Evolutionary conservation across 1,284 basidiomycete species (phyloP).

Genomic region (Cutaneotrichosporon sp.): DNA sequence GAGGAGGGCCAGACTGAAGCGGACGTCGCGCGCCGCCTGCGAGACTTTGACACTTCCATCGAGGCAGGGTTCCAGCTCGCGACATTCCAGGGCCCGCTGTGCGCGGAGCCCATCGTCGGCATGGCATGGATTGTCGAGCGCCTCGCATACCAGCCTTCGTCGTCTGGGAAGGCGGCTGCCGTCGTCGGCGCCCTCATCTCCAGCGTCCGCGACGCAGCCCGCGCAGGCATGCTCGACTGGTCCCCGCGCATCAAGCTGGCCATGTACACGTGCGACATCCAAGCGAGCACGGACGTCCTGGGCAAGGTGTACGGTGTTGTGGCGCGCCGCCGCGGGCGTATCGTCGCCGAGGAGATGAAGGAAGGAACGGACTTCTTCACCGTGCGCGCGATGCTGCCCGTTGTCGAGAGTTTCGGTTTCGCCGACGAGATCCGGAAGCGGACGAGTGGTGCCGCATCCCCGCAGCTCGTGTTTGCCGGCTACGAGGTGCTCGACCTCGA

Average conservation of each 20-base stretch:
- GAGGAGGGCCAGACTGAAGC: constrained; percentile 17
- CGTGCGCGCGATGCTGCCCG: constrained; percentile 83
- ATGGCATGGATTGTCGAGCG: constrained; percentile 86
- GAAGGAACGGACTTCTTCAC: constrained; percentile 96
- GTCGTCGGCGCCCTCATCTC: constrained; percentile 86
- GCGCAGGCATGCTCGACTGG: constrained; percentile 89
- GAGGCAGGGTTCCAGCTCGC: constrained; percentile 96
- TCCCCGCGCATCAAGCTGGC: constrained; percentile 94
- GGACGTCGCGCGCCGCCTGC: constrained; percentile 39
- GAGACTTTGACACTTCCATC: constrained; percentile 73
- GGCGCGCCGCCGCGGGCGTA: constrained; percentile 79
- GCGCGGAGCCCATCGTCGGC: constrained; percentile 91
- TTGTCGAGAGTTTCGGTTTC: constrained; percentile 96
- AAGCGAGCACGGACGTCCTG: constrained; percentile 81
- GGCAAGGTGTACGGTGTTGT: constrained; percentile 98
- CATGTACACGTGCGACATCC: constrained; percentile 99
- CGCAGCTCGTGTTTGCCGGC: constrained; percentile 94
- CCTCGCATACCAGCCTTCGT: constrained; percentile 53
- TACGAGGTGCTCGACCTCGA: constrained; percentile 84
- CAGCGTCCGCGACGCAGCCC: constrained; percentile 79
- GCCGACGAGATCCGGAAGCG: constrained; percentile 95
- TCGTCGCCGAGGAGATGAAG: constrained; percentile 97
- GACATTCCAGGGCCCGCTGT: constrained; percentile 87
- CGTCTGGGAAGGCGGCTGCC: constrained; percentile 61
- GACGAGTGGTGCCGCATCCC: constrained; percentile 93